Evolutionary conservation across 1,284 basidiomycete genomes (phyloP).

Genomic region (Pyrrhoderma noxium): DNA sequence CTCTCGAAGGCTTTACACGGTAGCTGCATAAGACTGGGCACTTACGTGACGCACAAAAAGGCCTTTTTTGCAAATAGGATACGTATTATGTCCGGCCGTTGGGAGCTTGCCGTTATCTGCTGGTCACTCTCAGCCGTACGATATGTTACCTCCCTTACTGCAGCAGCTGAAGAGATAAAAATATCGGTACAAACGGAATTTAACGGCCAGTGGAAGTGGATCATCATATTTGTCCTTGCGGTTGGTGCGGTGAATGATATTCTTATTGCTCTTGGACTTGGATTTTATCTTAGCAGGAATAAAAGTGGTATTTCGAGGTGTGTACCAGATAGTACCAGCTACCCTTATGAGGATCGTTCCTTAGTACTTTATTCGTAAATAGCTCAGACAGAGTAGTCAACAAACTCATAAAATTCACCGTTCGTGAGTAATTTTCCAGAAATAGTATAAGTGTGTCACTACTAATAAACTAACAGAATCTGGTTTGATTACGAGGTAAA

Average conservation of each 20-base stretch:
- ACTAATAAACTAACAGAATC: neutral
- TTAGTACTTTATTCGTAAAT: neutral
- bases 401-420: neutral
- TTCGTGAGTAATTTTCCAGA: neutral
- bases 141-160: neutral
- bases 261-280: conserved; percentile 1
- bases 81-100: conserved; percentile 5
- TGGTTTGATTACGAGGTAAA: conserved; percentile 2
- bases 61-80: conserved; percentile 2
- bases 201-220: neutral
- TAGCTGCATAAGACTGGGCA: neutral
- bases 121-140: neutral
- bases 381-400: conserved; percentile 1
- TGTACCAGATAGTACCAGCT: too few relatives aligned
- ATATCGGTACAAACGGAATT: neutral
- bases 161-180: neutral
- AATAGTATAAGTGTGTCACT: neutral
- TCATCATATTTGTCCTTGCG: neutral
- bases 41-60: neutral
- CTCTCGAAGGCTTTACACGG: neutral
- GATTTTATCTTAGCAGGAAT: neutral
- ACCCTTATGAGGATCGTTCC: neutral
- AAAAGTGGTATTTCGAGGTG: neutral
- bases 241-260: conserved; percentile 6
- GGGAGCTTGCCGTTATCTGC: conserved; percentile 1